Percentiles rank a stretch among this genome's conserved stretches.
Conservation (phyloP, 2,329 filamentous ascomycete genomes). For the Emergomyces orientalis region DNA sequence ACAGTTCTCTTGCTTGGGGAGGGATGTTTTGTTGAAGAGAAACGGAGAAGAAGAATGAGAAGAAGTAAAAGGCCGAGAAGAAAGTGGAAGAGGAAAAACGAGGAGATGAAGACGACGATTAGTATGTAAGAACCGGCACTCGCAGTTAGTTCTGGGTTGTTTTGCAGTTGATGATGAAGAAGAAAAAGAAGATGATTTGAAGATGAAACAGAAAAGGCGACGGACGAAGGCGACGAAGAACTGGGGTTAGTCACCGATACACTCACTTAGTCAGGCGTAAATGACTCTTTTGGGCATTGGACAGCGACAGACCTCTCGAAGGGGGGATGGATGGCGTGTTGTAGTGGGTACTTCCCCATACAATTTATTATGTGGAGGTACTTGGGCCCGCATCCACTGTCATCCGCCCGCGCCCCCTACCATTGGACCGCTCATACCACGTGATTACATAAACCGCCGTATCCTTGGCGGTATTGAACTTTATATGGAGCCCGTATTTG, state of each 20-base stretch:
- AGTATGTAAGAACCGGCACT: background rate
- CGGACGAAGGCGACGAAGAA: conserved; percentile 8
- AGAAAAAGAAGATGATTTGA: no score
- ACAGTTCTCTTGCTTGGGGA: background rate
- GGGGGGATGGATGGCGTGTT: no score
- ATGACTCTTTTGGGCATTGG: no score
- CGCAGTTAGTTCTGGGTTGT: background rate
- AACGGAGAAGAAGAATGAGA: background rate
- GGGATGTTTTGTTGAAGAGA: background rate
- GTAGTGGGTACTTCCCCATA: conserved; percentile 1
- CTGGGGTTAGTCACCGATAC: no score
- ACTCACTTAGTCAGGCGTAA: no score
- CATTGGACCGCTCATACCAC: background rate
- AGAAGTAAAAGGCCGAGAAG: background rate
- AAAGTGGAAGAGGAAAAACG: background rate
- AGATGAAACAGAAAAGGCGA: background rate
- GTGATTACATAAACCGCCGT: no score
- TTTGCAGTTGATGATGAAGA: background rate
- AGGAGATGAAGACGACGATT: background rate
- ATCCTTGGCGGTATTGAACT: no score
- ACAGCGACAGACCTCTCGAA: no score
- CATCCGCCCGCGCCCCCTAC: no score
- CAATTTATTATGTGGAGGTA: background rate
- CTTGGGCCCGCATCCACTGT: background rate
- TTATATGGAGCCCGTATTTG: no score